Base-by-base conservation (phyloP, 345 rosid genomes). In the Turritis glabra region DNA sequence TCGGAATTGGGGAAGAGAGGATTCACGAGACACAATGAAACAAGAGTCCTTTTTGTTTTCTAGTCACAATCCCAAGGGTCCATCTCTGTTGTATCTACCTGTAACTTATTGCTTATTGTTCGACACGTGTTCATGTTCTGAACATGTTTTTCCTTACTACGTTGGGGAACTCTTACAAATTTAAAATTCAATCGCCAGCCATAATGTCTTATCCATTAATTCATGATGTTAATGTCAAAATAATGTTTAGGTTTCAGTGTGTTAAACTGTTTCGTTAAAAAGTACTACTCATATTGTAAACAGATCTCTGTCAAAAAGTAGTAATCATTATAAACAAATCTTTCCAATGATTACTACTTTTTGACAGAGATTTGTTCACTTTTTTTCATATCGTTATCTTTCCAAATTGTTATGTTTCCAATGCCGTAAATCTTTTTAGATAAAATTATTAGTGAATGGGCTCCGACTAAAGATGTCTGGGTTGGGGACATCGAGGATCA, bases 1-100 rank as follows among this genome's bases (percentile, higher is more conserved):
- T 46, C 43, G 40, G 60, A 57, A 33, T 3, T 56, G 40, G n/a
- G 17, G 59, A 65, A 65, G 57, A 74, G 23, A 29, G 46, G 50
- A 19, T 67, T 75, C 79, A 75, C 74, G 79, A 68, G 79, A 68
- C 29, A 68, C 79, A 50, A 51, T 59, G 38, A 51, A 69, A 75
- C 60, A 57, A 75, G 17, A 29, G 46, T 67, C 52, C 9, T 67
- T 63, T 44, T 50, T 41, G 56, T 66, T 67, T 56, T 74, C 60
- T 74, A 40, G 69, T 75, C 63, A 63, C 69, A 40, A 40, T 67
- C 79, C 26, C 38, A 40, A 68, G 79, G 75, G 51, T 55, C 64
- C 56, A 53, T 76, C 65, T 52, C 75, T 61, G 40, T 61, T 32
- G 74, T 15, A 60, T 76, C 19, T 53, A 69, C 65, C 70, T 69